Conservation (phyloP, 352 stramenopile genomes). For the Pythium sukuiense region DNA sequence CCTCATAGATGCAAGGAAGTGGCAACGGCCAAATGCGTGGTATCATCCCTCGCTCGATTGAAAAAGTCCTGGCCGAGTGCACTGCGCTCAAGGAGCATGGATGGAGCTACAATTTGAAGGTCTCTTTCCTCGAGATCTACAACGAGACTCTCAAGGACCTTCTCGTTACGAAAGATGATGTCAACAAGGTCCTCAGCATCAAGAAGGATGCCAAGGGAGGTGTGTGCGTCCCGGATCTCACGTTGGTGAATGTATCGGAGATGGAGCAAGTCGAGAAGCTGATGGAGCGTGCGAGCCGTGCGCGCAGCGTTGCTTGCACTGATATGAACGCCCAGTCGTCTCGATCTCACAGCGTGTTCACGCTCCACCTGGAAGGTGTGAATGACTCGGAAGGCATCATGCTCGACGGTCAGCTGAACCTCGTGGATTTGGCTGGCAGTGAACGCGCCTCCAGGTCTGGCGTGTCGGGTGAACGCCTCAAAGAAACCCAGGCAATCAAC, state of each 20-base stretch:
- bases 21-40: slow-evolving; percentile 94
- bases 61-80: slow-evolving; percentile 92
- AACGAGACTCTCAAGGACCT: slow-evolving; percentile 98
- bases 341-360: slow-evolving; percentile 81
- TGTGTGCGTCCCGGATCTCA: slow-evolving; percentile 67
- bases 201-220: slow-evolving; percentile 73
- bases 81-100: slow-evolving; percentile 62
- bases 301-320: slow-evolving; percentile 83
- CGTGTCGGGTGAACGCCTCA: slow-evolving; percentile 90
- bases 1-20: slow-evolving; percentile 94
- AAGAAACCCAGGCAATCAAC: slow-evolving; percentile 98
- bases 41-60: slow-evolving; percentile 97
- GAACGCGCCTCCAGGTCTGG: slow-evolving; percentile 84
- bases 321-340: slow-evolving; percentile 93
- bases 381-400: slow-evolving; percentile 80
- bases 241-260: slow-evolving; percentile 46
- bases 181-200: slow-evolving; percentile 57
- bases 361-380: slow-evolving; percentile 68
- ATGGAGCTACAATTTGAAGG: slow-evolving; percentile 95
- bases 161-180: slow-evolving; percentile 74
- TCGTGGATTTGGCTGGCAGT: slow-evolving; percentile 81
- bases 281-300: slow-evolving; percentile 74
- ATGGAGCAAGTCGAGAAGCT: slow-evolving; percentile 68
- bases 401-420: slow-evolving; percentile 69
- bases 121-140: slow-evolving; percentile 99